Conservation (phyloP, 2,329 filamentous ascomycete genomes). For the Ciborinia camelliae region DNA sequence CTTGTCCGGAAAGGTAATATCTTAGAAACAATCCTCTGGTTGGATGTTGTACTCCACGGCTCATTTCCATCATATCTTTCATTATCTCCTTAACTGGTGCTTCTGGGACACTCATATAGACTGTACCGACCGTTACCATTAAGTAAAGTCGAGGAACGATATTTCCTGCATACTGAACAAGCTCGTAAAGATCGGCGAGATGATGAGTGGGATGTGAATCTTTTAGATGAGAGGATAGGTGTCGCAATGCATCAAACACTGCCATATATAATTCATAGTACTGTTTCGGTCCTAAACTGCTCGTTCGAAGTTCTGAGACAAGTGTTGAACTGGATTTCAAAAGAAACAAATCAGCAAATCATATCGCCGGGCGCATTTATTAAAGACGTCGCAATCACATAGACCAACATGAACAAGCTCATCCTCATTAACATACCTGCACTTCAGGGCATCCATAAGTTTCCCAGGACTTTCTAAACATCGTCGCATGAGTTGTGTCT, state of each 20-base stretch:
- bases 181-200: conserved; percentile 94
- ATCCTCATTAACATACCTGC: conserved; percentile 67
- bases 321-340: conserved; percentile 73
- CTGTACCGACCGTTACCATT: conserved; percentile 98
- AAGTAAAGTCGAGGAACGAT: conserved; percentile 95
- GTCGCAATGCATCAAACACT: conserved; percentile 94
- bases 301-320: conserved; percentile 96
- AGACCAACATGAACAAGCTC: not conserved
- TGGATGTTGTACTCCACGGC: conserved; percentile 92
- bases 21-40: conserved; percentile 91
- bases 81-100: conserved; percentile 99
- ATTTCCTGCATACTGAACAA: conserved; percentile 97
- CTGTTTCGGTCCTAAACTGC: conserved; percentile 96
- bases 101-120: conserved; percentile 98
- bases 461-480: conserved; percentile 96
- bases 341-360: conserved; percentile 33
- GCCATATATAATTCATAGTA: conserved; percentile 99
- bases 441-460: conserved; percentile 99
- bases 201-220: conserved; percentile 98
- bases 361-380: conserved; percentile 11
- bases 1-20: conserved; percentile 95
- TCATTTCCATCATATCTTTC: conserved; percentile 99
- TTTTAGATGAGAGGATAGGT: conserved; percentile 92
- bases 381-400: conserved; percentile 2
- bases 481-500: conserved; percentile 95